Base-by-base conservation (phyloP, 2,329 filamentous ascomycete genomes). In the Aspergillus floridensis region DNA sequence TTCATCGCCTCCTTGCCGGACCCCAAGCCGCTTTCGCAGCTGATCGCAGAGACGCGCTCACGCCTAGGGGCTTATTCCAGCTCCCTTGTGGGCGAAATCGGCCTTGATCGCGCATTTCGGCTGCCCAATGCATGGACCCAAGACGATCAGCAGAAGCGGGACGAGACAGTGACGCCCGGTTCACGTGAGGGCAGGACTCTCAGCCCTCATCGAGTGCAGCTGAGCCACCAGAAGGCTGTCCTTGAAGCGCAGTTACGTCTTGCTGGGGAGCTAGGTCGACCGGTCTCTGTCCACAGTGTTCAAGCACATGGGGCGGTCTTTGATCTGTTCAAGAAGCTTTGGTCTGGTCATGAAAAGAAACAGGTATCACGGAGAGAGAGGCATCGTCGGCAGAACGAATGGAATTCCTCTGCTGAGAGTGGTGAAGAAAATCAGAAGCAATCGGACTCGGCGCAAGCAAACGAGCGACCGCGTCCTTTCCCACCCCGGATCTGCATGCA, bases 401-500 rank as follows among this genome's bases (percentile, higher is more conserved):
- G 68, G n/a, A 67, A 69, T 21, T 73, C 72, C 1, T 64, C 73
- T 64, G 62, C 65, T 14, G 68, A 71, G 19, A 67, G 70, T 29
- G 68, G 72, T 12, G 68, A 71, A 50, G 67, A 68, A 55, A 59
- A 70, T 19, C 53, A 16, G 8, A 48, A 65, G 50, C 52, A 65
- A 19, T 48, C 61, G 5, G 55, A 60, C 21, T 24, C 31, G 22
- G 21, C 12, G 21, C 46, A 11, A 11, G 32, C 41, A 16, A 53
- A 58, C 12, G 31, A 58, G 26, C 32, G 47, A 5, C 66, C 80
- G 1, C 86, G 83, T 60, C 88, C 90, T 0, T 98, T 89, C 66
- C 93, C 95, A 4, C 92, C 93, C 0, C 82, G 93, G 8, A 88
- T 98, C 71, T 99, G 95, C 71, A 85, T 99, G 60, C 95, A 99